These are phyloP conservation scores for Lepiota brunneoincarnata DNA, from an alignment of 768 basidiomycete genomes.

Conservation along the genomic window DNA sequence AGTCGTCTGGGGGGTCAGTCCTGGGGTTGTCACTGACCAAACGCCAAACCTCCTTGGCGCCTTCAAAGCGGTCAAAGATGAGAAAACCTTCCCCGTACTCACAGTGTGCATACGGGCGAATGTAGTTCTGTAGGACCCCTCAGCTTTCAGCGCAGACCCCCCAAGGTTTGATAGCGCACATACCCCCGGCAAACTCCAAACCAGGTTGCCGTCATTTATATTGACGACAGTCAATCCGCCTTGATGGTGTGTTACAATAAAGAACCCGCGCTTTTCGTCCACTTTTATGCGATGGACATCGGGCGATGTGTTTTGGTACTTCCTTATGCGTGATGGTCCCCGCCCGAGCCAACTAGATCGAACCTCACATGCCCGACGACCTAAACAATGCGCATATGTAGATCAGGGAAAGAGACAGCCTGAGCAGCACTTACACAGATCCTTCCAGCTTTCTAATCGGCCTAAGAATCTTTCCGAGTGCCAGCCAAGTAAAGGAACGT, in stretches of 20 bases:
- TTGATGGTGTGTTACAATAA: conserved; percentile 51
- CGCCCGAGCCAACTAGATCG: conserved; percentile 54
- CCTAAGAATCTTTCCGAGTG: conserved; percentile 31
- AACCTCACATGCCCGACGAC: conserved; percentile 34
- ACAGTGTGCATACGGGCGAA: conserved; percentile 59
- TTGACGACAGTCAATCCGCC: conserved; percentile 64
- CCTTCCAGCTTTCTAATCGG: conserved; percentile 50
- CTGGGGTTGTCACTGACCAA: conserved; percentile 28
- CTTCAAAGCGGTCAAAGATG: conserved; percentile 59
- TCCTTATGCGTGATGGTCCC: conserved; percentile 37
- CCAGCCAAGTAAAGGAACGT: not conserved
- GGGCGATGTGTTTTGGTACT: conserved; percentile 28
- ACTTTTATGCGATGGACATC: conserved; percentile 74
- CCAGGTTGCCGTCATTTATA: conserved; percentile 38
- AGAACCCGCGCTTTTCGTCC: conserved; percentile 57
- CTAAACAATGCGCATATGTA: conserved; percentile 35
- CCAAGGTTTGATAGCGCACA: conserved; percentile 20
- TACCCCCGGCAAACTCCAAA: conserved; percentile 68
- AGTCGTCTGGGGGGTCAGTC: conserved; percentile 1
- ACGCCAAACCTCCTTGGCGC: conserved; percentile 73
- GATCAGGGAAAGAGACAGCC: conserved; percentile 2
- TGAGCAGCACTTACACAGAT: conserved; percentile 48
- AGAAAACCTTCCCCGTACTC: conserved; percentile 75
- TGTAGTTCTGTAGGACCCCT: conserved; percentile 26
- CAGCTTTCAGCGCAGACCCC: too few relatives aligned